Conservation (phyloP, 1,284 basidiomycete genomes). For the Austroboletus niveus region DNA sequence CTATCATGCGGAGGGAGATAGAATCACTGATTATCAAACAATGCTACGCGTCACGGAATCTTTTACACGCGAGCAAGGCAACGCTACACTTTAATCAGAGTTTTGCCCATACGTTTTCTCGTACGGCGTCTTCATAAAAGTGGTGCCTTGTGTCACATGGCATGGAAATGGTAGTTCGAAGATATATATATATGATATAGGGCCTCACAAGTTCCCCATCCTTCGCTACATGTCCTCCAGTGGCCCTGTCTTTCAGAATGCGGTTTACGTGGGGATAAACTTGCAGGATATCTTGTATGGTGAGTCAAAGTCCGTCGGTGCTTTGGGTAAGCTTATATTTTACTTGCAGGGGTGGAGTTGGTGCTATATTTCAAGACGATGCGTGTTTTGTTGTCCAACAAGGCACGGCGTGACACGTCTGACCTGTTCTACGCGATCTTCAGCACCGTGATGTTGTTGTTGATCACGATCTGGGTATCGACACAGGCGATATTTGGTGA, state of each 20-base stretch:
- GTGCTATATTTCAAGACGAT: conserved; percentile 28
- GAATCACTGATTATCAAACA: too few relatives aligned
- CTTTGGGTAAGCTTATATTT: not conserved
- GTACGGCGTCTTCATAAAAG: too few relatives aligned
- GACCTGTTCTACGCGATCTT: conserved; percentile 23
- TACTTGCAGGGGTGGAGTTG: conserved; percentile 18
- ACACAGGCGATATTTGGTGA: conserved; percentile 27
- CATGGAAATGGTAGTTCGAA: too few relatives aligned
- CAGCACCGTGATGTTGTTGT: conserved; percentile 23
- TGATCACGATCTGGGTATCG: conserved; percentile 23
- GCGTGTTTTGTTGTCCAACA: conserved; percentile 10
- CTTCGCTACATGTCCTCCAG: conserved; percentile 19
- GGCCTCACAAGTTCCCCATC: not conserved
- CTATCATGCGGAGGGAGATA: too few relatives aligned
- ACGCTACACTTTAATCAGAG: too few relatives aligned
- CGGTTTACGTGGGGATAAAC: conserved; percentile 28
- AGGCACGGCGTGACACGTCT: not conserved
- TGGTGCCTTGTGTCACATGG: too few relatives aligned
- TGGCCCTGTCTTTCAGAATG: conserved; percentile 20
- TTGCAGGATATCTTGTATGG: conserved; percentile 27
- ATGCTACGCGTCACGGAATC: too few relatives aligned
- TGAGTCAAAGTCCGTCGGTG: conserved; percentile 1
- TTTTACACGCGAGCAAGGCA: too few relatives aligned
- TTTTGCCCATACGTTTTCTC: too few relatives aligned
- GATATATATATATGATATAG: too few relatives aligned